These are phyloP conservation scores for Aspergillus sergii DNA, from an alignment of 2,329 filamentous ascomycete species.

Conservation along the genomic window DNA sequence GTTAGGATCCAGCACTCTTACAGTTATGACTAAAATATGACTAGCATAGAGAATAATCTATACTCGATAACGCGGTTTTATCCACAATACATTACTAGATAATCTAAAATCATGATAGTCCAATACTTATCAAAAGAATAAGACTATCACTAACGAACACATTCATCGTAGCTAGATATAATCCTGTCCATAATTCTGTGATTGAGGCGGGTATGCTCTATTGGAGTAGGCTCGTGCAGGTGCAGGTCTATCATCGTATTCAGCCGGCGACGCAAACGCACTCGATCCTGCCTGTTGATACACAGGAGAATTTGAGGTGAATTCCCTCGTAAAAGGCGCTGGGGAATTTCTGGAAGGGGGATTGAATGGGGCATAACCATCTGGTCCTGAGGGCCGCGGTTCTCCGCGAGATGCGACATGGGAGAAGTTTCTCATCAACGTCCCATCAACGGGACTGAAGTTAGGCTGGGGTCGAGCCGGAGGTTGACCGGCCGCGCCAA, in stretches of 20 bases:
- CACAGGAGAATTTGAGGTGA: conserved; percentile 11
- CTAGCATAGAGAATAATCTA: no score
- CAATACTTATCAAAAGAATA: background rate
- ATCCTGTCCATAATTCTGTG: conserved; percentile 10
- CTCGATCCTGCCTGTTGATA: conserved; percentile 25
- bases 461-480: conserved; percentile 17
- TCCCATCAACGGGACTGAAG: conserved; percentile 21
- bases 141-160: background rate
- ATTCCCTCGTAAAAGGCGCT: conserved; percentile 1
- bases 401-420: conserved; percentile 15
- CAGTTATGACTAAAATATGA: no score
- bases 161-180: conserved; percentile 11
- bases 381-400: conserved; percentile 13
- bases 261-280: conserved; percentile 24
- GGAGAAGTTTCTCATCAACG: conserved; percentile 19
- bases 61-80: no score
- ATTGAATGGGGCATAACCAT: conserved; percentile 28
- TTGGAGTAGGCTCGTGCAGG: conserved; percentile 26
- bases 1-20: no score
- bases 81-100: background rate
- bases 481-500: conserved; percentile 16
- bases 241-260: conserved; percentile 24
- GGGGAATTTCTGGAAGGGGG: conserved; percentile 13
- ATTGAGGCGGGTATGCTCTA: conserved; percentile 13
- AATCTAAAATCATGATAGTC: background rate